Conservation (phyloP, 2,329 filamentous ascomycete genomes). For the Bertia moriformis region DNA sequence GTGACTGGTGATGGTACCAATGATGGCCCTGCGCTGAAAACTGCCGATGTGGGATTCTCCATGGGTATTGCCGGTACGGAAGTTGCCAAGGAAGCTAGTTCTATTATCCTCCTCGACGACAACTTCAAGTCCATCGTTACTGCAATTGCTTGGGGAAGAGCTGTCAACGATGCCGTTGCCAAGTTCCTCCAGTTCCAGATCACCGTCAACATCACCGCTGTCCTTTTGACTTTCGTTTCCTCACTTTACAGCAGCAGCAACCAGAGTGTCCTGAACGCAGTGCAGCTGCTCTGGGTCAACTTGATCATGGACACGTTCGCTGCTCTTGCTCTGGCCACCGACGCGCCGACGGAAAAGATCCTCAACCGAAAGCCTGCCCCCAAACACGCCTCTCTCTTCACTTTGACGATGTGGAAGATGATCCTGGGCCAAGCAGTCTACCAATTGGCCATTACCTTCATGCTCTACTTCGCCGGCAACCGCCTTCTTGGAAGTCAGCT, state of each 20-base stretch:
- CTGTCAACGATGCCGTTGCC: constrained; percentile 53
- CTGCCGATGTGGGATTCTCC: constrained; percentile 53
- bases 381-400: constrained; percentile 62
- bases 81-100: constrained; percentile 54
- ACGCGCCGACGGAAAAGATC: constrained; percentile 6
- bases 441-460: constrained; percentile 41
- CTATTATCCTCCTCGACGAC: constrained; percentile 53
- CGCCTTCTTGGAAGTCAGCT: constrained; percentile 34
- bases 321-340: constrained; percentile 34
- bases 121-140: constrained; percentile 55
- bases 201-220: constrained; percentile 57
- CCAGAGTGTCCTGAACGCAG: constrained; percentile 46
- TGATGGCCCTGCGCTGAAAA: constrained; percentile 49
- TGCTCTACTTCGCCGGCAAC: constrained; percentile 45
- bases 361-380: constrained; percentile 26
- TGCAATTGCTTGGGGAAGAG: constrained; percentile 53
- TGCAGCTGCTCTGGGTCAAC: constrained; percentile 57
- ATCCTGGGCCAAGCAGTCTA: constrained; percentile 46
- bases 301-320: constrained; percentile 59
- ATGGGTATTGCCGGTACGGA: constrained; percentile 56
- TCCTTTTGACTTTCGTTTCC: constrained; percentile 49
- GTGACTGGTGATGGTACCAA: constrained; percentile 56
- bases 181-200: constrained; percentile 58
- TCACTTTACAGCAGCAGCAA: constrained; percentile 39
- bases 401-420: constrained; percentile 55